Conservation (phyloP, 352 stramenopile species). For the Phytophthora hibernalis region DNA sequence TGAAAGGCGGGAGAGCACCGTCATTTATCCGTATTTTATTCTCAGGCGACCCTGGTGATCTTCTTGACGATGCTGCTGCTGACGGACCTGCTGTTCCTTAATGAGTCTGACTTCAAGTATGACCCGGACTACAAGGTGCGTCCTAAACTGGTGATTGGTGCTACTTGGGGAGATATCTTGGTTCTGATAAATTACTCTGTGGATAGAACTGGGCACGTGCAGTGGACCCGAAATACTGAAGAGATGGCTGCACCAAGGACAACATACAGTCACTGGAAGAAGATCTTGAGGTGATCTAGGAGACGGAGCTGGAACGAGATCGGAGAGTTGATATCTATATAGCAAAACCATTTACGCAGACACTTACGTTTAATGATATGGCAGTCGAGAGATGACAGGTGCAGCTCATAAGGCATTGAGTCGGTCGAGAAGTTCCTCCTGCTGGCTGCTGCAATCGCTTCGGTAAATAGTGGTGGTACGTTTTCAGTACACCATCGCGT, state of each 20-base stretch:
- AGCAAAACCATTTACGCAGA: slow-evolving; percentile 29
- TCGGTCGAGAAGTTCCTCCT: neutral
- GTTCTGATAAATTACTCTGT: neutral
- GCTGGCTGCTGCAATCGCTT: neutral
- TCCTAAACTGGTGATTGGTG: too few relatives aligned
- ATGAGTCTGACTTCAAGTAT: slow-evolving; percentile 79
- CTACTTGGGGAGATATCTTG: too few relatives aligned
- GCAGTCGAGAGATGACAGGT: slow-evolving; percentile 1
- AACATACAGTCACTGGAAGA: neutral
- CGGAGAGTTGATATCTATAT: slow-evolving; percentile 40
- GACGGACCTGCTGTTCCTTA: slow-evolving; percentile 78
- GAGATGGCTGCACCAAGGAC: neutral
- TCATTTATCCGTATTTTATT: neutral
- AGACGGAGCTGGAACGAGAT: neutral
- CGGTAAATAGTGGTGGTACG: neutral
- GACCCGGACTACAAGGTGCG: slow-evolving; percentile 87
- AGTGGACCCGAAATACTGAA: slow-evolving; percentile 81
- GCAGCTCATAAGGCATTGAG: neutral
- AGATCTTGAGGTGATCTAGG: neutral
- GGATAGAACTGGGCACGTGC: slow-evolving; percentile 78
- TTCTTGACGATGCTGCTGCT: slow-evolving; percentile 80
- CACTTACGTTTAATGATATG: slow-evolving; percentile 16
- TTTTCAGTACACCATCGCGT: slow-evolving; percentile 38
- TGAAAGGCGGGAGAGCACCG: too few relatives aligned
- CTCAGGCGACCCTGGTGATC: slow-evolving; percentile 76